Evolutionary conservation across 441 rosid genomes (phyloP).

Genomic region (Sinapis alba): DNA sequence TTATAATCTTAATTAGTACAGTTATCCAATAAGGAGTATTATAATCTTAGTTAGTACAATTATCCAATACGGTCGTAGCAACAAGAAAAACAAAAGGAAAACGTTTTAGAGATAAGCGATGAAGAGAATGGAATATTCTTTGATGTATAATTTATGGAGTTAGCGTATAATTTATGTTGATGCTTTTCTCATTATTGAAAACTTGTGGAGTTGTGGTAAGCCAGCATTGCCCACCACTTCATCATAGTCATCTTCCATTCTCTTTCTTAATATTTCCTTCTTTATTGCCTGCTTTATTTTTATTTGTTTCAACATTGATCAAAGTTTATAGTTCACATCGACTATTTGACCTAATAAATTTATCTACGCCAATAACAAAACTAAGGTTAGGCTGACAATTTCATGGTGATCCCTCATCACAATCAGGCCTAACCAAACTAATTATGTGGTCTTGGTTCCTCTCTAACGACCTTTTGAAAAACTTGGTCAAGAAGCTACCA

Average conservation of each 20-base stretch:
- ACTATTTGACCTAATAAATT: conserved; percentile 33
- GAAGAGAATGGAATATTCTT: conserved; percentile 29
- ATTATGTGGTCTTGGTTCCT: conserved; percentile 10
- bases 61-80: background rate
- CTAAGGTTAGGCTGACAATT: conserved; percentile 6
- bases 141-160: conserved; percentile 24
- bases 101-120: conserved; percentile 15
- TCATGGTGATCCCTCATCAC: conserved; percentile 12
- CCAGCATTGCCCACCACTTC: conserved; percentile 35
- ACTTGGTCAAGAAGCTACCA: conserved; percentile 28
- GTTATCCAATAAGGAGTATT: no score
- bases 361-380: conserved; percentile 19
- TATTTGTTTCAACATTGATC: background rate
- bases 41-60: background rate
- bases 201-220: conserved; percentile 39
- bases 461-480: conserved; percentile 11
- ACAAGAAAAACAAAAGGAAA: conserved; percentile 3
- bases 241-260: conserved; percentile 39
- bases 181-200: conserved; percentile 8
- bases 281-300: background rate
- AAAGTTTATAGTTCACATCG: conserved; percentile 27
- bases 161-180: conserved; percentile 33
- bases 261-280: background rate
- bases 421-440: conserved; percentile 1
- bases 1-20: background rate